Base-by-base conservation (phyloP, 2,329 filamentous ascomycete genomes). In the Samsoniella hepiali region DNA sequence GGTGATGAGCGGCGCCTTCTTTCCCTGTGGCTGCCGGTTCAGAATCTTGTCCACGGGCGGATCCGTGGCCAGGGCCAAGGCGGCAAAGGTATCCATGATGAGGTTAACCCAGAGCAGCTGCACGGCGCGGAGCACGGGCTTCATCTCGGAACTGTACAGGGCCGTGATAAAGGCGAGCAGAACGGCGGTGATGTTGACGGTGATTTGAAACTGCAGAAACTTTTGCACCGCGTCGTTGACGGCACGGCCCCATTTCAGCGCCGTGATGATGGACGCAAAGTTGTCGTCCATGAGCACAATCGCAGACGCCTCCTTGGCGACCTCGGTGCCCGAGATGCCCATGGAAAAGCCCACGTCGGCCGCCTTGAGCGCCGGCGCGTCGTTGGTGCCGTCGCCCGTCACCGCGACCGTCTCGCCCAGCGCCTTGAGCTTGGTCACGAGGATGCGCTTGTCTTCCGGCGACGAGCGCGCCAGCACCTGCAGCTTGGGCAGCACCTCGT, bases 1-100 rank as follows among this genome's bases (percentile, higher is more conserved):
- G 1, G 88, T 91, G 68, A 94, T 91, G 3, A 94, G 79, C 0
- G 90, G 84, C 1, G 89, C 88, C 56, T 84, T 88, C 71, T 93
- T 93, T 6, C 76, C 74, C 66, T 82, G 79, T 0, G 81, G 81
- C 29, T 74, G 73, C 47, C 86, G 80, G 65, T 87, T 74, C 17
- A 89, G 79, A 51, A 88, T 82, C 62, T 79, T 79, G 5, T 81
- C 77, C 1, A 81, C 82, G 0, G 86, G 86, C 4, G 84, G 83
- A 67, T 89, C 86, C 0, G 86, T 89, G 6, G 86, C 86, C 11
- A 88, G 78, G 9, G 85, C 86, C 36, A 89, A 81, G 15, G 86
- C 86, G 93, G 84, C 84, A 67, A 87, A 85, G 5, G 84, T 85
- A 65, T 87, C 84, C 84, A 87, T 87, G 67, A 87, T 87, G 59